phyloP scores from a whole-genome alignment of 106 monocot genomes.

The Dioscorea alata region DNA sequence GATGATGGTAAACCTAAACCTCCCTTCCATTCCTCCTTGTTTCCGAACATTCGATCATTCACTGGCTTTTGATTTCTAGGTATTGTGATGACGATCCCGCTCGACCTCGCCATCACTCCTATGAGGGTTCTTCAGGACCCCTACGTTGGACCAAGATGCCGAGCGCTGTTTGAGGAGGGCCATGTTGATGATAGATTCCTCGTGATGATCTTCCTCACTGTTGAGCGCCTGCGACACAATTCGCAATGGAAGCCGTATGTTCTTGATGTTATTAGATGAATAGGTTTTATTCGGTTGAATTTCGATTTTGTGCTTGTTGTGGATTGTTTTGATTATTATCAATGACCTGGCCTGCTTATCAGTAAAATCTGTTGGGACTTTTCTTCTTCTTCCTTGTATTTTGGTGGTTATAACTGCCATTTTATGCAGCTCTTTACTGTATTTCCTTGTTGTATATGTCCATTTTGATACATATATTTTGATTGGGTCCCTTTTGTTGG shows the following conservation, averaged over 20 bases:
- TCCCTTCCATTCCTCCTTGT: background rate
- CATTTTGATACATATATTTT: too few species aligned
- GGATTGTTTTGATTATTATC: too few species aligned
- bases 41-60: background rate
- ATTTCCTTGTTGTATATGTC: too few species aligned
- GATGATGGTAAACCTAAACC: slow-evolving; percentile 3
- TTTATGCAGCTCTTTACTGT: too few species aligned
- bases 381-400: background rate
- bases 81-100: slow-evolving; percentile 85
- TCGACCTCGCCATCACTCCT: slow-evolving; percentile 89
- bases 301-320: too few species aligned
- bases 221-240: slow-evolving; percentile 60
- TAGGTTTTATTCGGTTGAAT: too few species aligned
- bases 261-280: too few species aligned
- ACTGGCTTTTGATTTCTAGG: slow-evolving; percentile 14
- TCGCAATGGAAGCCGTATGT: slow-evolving; percentile 91
- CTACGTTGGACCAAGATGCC: slow-evolving; percentile 48
- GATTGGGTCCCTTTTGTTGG: too few species aligned
- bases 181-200: slow-evolving; percentile 83
- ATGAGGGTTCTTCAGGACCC: slow-evolving; percentile 94
- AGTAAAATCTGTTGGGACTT: background rate
- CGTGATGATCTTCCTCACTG: slow-evolving; percentile 74
- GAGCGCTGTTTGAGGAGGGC: slow-evolving; percentile 66
- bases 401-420: too few species aligned
- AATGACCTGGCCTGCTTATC: too few species aligned